These are phyloP conservation scores for Pittosporum tobira DNA, from an alignment of 129 eudicot species.

Conservation along the genomic window DNA sequence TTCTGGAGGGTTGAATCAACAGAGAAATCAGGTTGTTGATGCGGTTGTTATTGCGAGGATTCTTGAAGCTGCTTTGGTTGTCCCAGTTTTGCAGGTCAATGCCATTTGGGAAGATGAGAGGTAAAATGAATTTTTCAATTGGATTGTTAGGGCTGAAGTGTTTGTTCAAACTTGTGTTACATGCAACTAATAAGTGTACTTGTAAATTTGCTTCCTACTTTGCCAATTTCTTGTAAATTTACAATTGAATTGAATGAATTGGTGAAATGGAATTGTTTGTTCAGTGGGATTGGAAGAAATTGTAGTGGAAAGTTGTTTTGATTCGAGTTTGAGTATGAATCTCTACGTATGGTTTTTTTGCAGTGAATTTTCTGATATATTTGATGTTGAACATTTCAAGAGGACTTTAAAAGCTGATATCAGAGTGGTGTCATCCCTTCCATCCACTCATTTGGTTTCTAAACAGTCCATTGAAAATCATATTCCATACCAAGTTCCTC, in stretches of 20 bases:
- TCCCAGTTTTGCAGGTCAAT: conserved; percentile 48
- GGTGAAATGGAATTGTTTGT: too few species aligned
- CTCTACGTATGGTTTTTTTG: conserved; percentile 2
- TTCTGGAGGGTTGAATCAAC: conserved; percentile 55
- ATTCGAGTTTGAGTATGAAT: not conserved
- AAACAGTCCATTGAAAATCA: conserved; percentile 41
- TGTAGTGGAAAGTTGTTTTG: not conserved
- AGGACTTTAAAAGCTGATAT: conserved; percentile 56
- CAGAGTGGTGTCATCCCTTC: conserved; percentile 51
- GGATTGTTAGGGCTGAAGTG: not conserved
- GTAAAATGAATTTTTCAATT: conserved; percentile 14
- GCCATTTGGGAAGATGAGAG: conserved; percentile 57
- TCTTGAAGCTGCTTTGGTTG: conserved; percentile 66
- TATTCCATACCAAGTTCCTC: conserved; percentile 45
- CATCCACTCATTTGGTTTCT: conserved; percentile 44
- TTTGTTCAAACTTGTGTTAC: not conserved
- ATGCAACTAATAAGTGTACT: not conserved
- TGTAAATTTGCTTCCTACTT: not conserved
- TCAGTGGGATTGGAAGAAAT: not conserved
- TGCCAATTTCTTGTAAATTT: too few species aligned
- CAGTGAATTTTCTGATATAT: conserved; percentile 67
- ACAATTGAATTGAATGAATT: too few species aligned
- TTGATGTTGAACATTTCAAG: conserved; percentile 63
- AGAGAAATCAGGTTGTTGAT: conserved; percentile 67
- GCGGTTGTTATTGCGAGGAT: conserved; percentile 68